Evolutionary conservation across 78 protist species (phyloP).

Genomic region (Chrysochromulina parva): DNA sequence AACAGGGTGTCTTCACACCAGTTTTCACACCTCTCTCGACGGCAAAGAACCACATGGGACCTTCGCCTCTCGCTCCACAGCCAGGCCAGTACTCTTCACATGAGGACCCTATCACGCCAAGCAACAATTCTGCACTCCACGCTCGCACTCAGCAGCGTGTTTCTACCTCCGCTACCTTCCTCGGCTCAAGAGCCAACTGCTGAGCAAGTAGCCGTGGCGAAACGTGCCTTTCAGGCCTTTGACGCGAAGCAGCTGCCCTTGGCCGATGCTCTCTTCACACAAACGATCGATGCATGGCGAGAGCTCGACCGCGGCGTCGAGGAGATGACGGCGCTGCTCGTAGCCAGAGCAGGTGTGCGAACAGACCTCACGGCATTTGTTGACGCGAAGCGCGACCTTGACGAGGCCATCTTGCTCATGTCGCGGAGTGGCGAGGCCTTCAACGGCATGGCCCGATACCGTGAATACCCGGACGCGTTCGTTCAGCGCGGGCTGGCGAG

Average conservation of each 20-base stretch:
- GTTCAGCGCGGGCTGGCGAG: neutral
- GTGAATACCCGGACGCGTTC: neutral
- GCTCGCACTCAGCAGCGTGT: no score
- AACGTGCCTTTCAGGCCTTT: neutral
- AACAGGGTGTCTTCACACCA: no score
- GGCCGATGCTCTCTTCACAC: neutral
- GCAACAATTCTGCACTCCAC: no score
- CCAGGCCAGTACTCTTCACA: no score
- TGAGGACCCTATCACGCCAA: no score
- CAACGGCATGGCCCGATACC: neutral
- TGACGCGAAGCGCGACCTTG: neutral
- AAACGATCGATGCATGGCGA: neutral
- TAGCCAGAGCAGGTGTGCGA: neutral
- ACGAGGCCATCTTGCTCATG: neutral
- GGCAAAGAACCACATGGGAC: no score
- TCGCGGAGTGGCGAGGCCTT: neutral
- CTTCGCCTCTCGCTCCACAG: no score
- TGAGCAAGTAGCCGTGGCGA: no score
- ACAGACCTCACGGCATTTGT: neutral
- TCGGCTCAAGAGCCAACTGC: no score
- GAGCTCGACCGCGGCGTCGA: neutral
- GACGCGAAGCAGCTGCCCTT: neutral
- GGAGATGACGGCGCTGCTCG: neutral
- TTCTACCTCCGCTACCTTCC: no score
- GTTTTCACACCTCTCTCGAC: no score